Base-by-base conservation (phyloP, 805 yeast genomes). In the Teunomyces tritomae region DNA sequence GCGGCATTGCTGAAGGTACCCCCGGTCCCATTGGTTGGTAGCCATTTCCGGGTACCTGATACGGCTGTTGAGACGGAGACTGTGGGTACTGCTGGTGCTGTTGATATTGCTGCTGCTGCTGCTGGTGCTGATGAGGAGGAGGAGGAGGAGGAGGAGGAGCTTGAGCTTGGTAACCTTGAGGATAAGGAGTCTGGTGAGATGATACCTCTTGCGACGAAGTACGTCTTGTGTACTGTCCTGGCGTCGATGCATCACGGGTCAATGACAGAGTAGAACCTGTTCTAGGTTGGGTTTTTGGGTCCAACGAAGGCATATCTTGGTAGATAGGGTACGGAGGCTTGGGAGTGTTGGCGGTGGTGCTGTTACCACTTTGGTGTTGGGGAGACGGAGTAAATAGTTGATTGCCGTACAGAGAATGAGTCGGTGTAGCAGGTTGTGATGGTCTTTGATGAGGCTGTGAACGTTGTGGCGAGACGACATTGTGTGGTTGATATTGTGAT, bases 21-120 rank as follows among this genome's bases (percentile, higher is more conserved):
- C 40, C 40, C 5, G 29, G 28, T n/a, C 28, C 40, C 16, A 24
- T 2, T 32, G 43, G 33, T 14, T 17, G 33, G 28, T 27, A 10
- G n/a, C 40, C 40, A 26, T 37, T 37, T n/a, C 14, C 14, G 3
- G 40, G 17, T 11, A 17, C 8, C n/a, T 44, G 51, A 3, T 46
- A 51, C 24, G 44, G 54, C 8, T 43, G 42, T n/a, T 40, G 46
- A 10, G 44, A 47, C 14, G 35, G 49, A 30, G 45, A 52, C 17
- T 41, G 47, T 17, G 17, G 40, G 9, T 37, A 13, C 16, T 37
- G 24, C 45, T 46, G 53, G 13, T 30, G 47, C 26, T 34, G 48
- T 16, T 34, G 51, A 7, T 42, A 50, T 16, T 47, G 52, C 6
- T 39, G 49, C 17, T 46, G 57, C n/a, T n/a, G n/a, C n/a, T n/a